These are phyloP conservation scores for Fusarium tupiense DNA, from an alignment of 2,329 filamentous ascomycete genomes.

Conservation along the genomic window DNA sequence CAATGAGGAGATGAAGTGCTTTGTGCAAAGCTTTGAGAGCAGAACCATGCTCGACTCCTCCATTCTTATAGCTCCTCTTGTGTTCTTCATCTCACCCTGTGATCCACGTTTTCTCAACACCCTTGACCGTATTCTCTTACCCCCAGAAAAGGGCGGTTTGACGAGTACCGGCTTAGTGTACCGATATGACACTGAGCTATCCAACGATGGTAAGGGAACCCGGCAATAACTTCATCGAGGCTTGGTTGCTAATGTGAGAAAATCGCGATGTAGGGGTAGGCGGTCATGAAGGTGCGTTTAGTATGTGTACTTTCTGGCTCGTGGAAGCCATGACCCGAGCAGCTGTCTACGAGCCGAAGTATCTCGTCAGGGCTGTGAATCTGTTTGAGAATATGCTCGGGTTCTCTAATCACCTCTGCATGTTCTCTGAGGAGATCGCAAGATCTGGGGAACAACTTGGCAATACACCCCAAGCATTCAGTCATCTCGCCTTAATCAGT, in stretches of 20 bases:
- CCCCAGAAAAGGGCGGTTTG: constrained; percentile 78
- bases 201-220: constrained; percentile 71
- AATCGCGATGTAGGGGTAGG: constrained; percentile 66
- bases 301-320: constrained; percentile 86
- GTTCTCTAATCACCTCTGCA: constrained; percentile 79
- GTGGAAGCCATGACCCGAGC: constrained; percentile 81
- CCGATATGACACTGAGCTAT: constrained; percentile 74
- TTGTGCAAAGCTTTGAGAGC: constrained; percentile 81
- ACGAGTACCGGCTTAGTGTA: constrained; percentile 81
- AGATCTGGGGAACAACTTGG: constrained; percentile 80
- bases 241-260: constrained; percentile 1
- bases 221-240: not conserved
- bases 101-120: constrained; percentile 80
- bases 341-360: constrained; percentile 70
- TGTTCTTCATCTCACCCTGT: constrained; percentile 82
- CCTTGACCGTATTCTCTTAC: constrained; percentile 75
- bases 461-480: constrained; percentile 83
- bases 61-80: constrained; percentile 78
- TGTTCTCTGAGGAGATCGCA: constrained; percentile 84
- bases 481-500: constrained; percentile 78
- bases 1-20: constrained; percentile 74
- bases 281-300: constrained; percentile 79
- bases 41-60: constrained; percentile 76
- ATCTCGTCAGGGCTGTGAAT: constrained; percentile 69
- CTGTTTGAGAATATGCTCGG: constrained; percentile 82